phyloP scores from a whole-genome alignment of 257 asterid species.

The Lithospermum erythrorhizon region DNA sequence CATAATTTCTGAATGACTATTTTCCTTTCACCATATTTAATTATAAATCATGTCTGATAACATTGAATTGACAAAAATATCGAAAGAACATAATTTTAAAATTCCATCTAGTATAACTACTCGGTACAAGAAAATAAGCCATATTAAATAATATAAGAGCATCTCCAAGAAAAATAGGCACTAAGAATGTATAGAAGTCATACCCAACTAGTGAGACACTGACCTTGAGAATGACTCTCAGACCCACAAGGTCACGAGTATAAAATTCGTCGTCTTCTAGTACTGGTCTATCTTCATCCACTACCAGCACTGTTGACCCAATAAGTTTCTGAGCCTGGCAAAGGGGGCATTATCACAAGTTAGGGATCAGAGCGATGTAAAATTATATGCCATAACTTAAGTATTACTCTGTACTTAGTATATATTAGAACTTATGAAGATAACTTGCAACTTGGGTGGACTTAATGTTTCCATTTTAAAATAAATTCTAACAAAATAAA shows the following conservation, averaged over 20 bases:
- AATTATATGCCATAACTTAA: no score
- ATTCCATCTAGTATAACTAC: background rate
- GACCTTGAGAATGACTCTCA: constrained; percentile 78
- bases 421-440: no score
- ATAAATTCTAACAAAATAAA: no score
- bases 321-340: constrained; percentile 81
- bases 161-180: background rate
- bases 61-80: background rate
- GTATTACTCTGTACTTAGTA: no score
- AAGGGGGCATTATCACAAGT: background rate
- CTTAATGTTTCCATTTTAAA: no score
- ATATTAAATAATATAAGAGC: background rate
- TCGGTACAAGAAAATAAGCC: background rate
- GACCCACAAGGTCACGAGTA: constrained; percentile 77
- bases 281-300: constrained; percentile 64
- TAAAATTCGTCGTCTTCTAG: constrained; percentile 89
- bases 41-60: background rate
- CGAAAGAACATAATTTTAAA: no score
- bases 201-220: constrained; percentile 13
- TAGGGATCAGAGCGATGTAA: no score
- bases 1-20: no score
- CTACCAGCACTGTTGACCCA: constrained; percentile 74
- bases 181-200: background rate
- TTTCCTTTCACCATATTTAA: background rate
- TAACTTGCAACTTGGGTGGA: no score